These are phyloP conservation scores for Diplocarpon rosae DNA, from an alignment of 2,329 filamentous ascomycete species.

Conservation along the genomic window DNA sequence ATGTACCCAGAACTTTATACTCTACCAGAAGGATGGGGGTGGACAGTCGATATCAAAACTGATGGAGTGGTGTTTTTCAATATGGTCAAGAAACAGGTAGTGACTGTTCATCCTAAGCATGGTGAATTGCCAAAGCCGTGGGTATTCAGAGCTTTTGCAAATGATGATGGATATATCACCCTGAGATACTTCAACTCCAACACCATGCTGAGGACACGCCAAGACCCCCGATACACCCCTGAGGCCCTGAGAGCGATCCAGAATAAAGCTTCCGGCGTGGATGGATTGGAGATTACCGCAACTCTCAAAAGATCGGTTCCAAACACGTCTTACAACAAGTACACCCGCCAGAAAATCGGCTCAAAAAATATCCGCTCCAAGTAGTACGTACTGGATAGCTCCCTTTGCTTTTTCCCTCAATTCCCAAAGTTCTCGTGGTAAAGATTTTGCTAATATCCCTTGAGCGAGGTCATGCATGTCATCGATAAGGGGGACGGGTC, in stretches of 20 bases:
- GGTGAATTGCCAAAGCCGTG: neutral
- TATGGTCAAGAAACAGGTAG: neutral
- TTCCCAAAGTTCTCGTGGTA: too few species aligned
- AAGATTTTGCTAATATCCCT: too few species aligned
- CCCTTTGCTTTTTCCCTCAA: too few species aligned
- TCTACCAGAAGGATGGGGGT: slow-evolving; percentile 9
- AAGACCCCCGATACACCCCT: slow-evolving; percentile 7
- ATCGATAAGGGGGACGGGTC: slow-evolving; percentile 18
- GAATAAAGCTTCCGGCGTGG: slow-evolving; percentile 3
- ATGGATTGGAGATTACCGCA: slow-evolving; percentile 2
- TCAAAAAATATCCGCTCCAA: slow-evolving; percentile 9
- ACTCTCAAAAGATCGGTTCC: neutral
- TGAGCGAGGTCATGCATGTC: slow-evolving; percentile 14
- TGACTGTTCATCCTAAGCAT: slow-evolving; percentile 1
- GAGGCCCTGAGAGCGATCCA: slow-evolving; percentile 2
- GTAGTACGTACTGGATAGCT: slow-evolving; percentile 1
- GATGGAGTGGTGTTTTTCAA: neutral
- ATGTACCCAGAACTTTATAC: slow-evolving; percentile 7
- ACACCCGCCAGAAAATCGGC: slow-evolving; percentile 6
- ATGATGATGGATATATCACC: neutral
- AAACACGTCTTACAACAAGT: neutral
- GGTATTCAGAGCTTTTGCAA: neutral
- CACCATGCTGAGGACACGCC: neutral
- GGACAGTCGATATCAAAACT: slow-evolving; percentile 3
- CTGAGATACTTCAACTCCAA: slow-evolving; percentile 12